Conservation (phyloP, 768 basidiomycete species). For the Udeniomyces megalosporus region DNA sequence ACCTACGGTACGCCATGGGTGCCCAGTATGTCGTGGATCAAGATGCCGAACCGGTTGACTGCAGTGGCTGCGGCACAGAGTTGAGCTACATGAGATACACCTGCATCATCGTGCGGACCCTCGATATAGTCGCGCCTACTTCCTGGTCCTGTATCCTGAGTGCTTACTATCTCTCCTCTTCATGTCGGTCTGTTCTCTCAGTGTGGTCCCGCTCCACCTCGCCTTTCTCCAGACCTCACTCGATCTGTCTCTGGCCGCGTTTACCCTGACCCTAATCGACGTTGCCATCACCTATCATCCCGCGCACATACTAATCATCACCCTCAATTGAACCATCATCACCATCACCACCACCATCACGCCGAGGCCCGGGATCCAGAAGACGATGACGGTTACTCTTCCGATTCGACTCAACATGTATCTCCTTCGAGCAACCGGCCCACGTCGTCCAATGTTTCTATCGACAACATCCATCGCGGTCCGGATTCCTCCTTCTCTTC, state of each 20-base stretch:
- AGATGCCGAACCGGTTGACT: slow-evolving; percentile 28
- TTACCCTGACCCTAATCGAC: too few species aligned
- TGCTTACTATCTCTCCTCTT: neutral
- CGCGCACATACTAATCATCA: too few species aligned
- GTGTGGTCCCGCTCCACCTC: neutral
- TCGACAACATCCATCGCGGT: neutral
- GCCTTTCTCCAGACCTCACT: too few species aligned
- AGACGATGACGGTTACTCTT: slow-evolving; percentile 15
- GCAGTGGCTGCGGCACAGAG: slow-evolving; percentile 59
- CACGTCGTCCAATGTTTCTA: neutral
- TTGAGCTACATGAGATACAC: slow-evolving; percentile 78
- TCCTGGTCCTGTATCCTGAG: too few species aligned
- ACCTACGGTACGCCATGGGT: too few species aligned
- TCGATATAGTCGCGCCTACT: too few species aligned
- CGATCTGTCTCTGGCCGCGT: too few species aligned
- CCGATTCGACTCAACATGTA: slow-evolving; percentile 7
- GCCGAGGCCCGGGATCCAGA: neutral
- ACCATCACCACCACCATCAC: neutral
- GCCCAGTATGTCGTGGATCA: too few species aligned
- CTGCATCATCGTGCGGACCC: slow-evolving; percentile 36
- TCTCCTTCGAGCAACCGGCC: neutral
- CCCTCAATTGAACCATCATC: neutral
- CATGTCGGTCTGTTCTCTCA: neutral
- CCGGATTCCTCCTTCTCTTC: neutral
- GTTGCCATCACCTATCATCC: too few species aligned